A percentile compares a stretch with the other conserved stretches of the same genome.
Evolutionary conservation across 2,329 filamentous ascomycete genomes (phyloP).

Genomic region (Plenodomus tracheiphilus): DNA sequence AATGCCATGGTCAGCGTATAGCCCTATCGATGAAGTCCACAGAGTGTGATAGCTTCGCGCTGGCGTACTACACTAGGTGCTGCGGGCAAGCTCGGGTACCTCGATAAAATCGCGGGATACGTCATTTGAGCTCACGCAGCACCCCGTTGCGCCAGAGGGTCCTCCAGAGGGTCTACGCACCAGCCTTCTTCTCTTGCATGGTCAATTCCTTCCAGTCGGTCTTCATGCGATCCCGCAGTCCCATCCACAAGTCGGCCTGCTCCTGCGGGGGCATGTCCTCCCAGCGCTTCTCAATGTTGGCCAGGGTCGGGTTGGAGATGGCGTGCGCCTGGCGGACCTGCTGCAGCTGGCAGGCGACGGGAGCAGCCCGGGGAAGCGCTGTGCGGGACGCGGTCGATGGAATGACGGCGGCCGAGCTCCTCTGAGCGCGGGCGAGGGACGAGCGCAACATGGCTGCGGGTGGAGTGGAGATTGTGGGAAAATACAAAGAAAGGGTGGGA

Average conservation of each 20-base stretch:
- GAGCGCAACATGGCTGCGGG: slow-evolving; percentile 45
- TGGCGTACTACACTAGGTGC: slow-evolving; percentile 10
- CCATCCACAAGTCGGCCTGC: slow-evolving; percentile 99
- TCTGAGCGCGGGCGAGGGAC: slow-evolving; percentile 44
- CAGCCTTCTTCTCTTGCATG: slow-evolving; percentile 96
- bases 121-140: slow-evolving; percentile 30
- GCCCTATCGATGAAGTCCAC: slow-evolving; percentile 11
- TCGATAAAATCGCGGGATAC: slow-evolving; percentile 28
- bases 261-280: slow-evolving; percentile 97
- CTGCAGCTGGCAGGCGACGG: slow-evolving; percentile 51
- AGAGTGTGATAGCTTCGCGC: slow-evolving; percentile 14
- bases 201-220: slow-evolving; percentile 94
- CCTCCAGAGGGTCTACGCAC: slow-evolving; percentile 62
- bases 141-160: slow-evolving; percentile 11
- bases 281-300: slow-evolving; percentile 99
- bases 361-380: slow-evolving; percentile 35
- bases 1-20: slow-evolving; percentile 23
- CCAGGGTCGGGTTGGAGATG: slow-evolving; percentile 95
- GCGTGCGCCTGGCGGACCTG: slow-evolving; percentile 74
- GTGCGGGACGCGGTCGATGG: slow-evolving; percentile 41
- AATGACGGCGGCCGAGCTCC: slow-evolving; percentile 42
- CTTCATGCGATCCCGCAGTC: slow-evolving; percentile 98
- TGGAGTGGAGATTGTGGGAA: slow-evolving; percentile 46
- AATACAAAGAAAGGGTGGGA: slow-evolving; percentile 34
- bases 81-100: slow-evolving; percentile 23